These are phyloP conservation scores for Stenocarpella maydis DNA, from an alignment of 2,329 filamentous ascomycete genomes.

Conservation along the genomic window DNA sequence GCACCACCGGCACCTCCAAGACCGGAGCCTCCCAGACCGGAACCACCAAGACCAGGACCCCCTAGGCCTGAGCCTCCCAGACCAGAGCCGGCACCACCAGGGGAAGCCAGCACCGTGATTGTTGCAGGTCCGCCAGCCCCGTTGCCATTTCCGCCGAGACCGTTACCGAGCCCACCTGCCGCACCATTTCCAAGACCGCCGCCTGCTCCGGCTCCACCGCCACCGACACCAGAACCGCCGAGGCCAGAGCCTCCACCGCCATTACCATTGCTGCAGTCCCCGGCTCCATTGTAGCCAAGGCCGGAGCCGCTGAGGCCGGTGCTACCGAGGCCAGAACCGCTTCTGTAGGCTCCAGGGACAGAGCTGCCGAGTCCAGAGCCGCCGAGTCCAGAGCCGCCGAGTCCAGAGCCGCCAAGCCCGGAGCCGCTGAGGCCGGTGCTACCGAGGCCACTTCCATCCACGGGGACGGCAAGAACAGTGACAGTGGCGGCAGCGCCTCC, in stretches of 20 bases:
- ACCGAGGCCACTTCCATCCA: conserved; percentile 19
- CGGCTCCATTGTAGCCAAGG: background rate
- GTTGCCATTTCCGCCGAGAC: conserved; percentile 30
- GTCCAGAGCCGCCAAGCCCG: conserved; percentile 1
- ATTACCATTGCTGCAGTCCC: background rate
- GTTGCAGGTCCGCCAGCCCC: conserved; percentile 29
- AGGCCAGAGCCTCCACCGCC: conserved; percentile 22
- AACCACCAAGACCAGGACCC: conserved; percentile 24
- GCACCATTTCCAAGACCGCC: conserved; percentile 17
- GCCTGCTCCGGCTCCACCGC: background rate
- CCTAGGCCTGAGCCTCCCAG: conserved; percentile 15
- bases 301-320: background rate
- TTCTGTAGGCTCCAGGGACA: background rate
- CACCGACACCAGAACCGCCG: background rate
- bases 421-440: background rate
- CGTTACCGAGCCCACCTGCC: conserved; percentile 23
- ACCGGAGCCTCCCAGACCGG: conserved; percentile 24
- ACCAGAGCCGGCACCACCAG: conserved; percentile 27
- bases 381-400: conserved; percentile 6
- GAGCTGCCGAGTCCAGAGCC: background rate
- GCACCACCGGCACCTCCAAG: conserved; percentile 9
- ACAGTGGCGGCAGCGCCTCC: conserved; percentile 26
- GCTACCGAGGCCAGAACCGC: background rate
- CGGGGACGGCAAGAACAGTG: conserved; percentile 30
- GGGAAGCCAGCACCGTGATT: conserved; percentile 30